Base-by-base conservation (phyloP, 1,139 yeast species). In the Pichia sp. region DNA sequence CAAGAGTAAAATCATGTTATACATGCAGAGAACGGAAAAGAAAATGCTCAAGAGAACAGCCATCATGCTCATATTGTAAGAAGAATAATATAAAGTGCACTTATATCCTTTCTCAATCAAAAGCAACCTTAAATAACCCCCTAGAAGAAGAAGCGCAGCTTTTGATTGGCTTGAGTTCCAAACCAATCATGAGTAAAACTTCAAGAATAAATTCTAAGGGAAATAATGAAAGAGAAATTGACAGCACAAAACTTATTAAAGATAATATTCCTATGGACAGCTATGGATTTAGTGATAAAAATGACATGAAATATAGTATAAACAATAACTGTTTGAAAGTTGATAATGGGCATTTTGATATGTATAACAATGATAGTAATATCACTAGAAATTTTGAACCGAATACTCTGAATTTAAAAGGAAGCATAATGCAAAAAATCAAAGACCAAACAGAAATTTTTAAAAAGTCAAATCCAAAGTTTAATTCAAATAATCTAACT, bases 11-110 rank as follows among this genome's bases (percentile, higher is more conserved):
- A 42, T 49, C 58, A 1, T 57, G 60, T 39, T 22, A 40, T 8
- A 34, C 49, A 18, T 57, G 60, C 43, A 51, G 59, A 24, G 48
- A 47, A 11, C 51, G 45, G 29, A 56, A 56, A 42, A 20, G 55
- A n/a, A 51, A 46, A 36, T 57, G 59, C 37, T 34, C 50, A 23
- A 44, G 51, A 37, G 57, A 52, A 12, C 42, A 34, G 11, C 60
- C 59, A 6, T 18, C 44, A 7, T 57, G 58, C 39, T 46, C 56
- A 8, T 49, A 44, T 38, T 57, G 60, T 45, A 34, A 22, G 7
- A 27, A 36, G 15, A 51, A 49, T 35, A 46, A 53, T 2, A 35
- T 30, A 18, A 24, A 20, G 3, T 57, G 59, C 39, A 37, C 42
- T 2, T 56, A 56, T 24, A 13, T 23, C 7, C 25, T 15, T 6